Evolutionary conservation across 129 eudicot species (phyloP).

Genomic region (Arctium minus): DNA sequence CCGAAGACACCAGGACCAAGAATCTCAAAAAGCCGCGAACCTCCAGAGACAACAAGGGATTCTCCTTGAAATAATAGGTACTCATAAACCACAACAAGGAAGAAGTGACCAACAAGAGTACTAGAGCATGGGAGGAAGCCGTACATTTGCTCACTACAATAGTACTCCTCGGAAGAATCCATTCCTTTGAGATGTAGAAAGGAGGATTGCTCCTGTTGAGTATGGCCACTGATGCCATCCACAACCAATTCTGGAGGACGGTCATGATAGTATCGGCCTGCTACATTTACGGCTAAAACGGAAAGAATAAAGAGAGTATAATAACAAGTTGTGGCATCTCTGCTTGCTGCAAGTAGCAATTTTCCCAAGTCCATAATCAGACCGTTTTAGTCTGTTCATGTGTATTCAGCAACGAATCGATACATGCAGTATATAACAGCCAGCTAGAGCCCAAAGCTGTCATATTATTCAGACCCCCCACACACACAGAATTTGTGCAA

Average conservation of each 20-base stretch:
- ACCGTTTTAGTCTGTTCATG: background rate
- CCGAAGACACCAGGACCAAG: conserved; percentile 69
- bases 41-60: conserved; percentile 43
- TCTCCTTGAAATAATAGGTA: conserved; percentile 48
- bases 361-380: background rate
- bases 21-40: conserved; percentile 49
- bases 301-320: background rate
- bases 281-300: background rate
- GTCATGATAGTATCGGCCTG: background rate
- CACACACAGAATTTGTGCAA: too few species aligned
- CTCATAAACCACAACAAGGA: conserved; percentile 51
- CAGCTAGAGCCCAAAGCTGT: background rate
- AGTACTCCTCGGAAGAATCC: background rate
- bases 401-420: background rate
- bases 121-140: conserved; percentile 61
- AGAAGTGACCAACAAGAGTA: conserved; percentile 41
- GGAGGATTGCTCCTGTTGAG: background rate
- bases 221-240: conserved; percentile 21
- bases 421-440: background rate
- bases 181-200: conserved; percentile 5
- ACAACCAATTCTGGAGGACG: conserved; percentile 6
- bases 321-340: background rate
- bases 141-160: conserved; percentile 47
- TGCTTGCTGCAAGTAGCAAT: background rate
- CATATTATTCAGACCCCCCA: too few species aligned